Base-by-base conservation (phyloP, 192 early-diverging fungal genomes). In the Coemansia sp. region DNA sequence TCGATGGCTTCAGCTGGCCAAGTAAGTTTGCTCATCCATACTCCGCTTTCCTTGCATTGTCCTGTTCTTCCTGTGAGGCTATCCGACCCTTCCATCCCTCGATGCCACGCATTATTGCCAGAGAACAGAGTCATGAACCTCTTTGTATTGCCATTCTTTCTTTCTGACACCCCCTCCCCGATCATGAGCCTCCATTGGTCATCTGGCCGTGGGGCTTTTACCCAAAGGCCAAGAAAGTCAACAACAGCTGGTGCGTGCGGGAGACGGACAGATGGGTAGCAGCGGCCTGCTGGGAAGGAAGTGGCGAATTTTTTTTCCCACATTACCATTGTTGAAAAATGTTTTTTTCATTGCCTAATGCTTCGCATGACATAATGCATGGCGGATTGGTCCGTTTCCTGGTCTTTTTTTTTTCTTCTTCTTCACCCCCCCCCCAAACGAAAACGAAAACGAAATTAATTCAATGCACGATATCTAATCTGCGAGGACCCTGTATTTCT, bases 1-100 rank as follows among this genome's bases (percentile, higher is more conserved):
- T 89, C 45, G 86, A 92, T 59, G 92, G 92, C 12, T 79, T 93
- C 55, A 92, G 89, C 68, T 93, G 90, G 87, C 92, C 92, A 48
- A 92, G 92, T 93, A 89, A 81, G 85, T 87, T n/a, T 16, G n/a
- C 30, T 4, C 57, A n/a, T n/a, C 18, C 57, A 16, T 9, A 5
- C 33, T n/a, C 16, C 21, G 21, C 24, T 26, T 14, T 6, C 39
- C 12, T 38, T 58, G 9, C 16, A 35, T 58, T 24, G 30, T 38
- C 24, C 21, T 58, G 56, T 18, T 16, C 44, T 14, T 7, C 18
- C 39, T 6, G 5, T 14, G 9, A 41, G 1, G 39, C 39, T 12
- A 12, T 41, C 39, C 39, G 9, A 8, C 7, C 12, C 12, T 41
- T 41, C 39, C 12, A 14, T 14, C 1, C 5, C 39, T 14, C 39